Evolutionary conservation across 129 eudicot species (phyloP).

Genomic region (Solidago caesia): DNA sequence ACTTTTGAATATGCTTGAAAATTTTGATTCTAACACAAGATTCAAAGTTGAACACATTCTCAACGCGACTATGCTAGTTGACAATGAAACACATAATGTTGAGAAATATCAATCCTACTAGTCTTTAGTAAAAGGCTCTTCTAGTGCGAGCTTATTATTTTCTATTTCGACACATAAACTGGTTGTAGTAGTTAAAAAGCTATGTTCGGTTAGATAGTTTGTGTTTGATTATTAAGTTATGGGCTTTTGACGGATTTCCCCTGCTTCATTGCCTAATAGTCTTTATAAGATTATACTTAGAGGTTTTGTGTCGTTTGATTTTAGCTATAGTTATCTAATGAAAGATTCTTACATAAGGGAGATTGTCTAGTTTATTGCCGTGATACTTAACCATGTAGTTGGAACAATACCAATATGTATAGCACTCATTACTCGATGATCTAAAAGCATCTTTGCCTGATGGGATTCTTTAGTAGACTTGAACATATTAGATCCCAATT

Average conservation of each 20-base stretch:
- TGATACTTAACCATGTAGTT: neutral
- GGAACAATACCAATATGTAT: neutral
- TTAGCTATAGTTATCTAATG: slow-evolving; percentile 7
- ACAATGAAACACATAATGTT: neutral
- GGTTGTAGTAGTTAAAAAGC: neutral
- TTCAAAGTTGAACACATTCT: neutral
- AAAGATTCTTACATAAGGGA: slow-evolving; percentile 11
- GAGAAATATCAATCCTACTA: neutral
- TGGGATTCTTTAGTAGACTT: neutral
- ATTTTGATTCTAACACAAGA: neutral
- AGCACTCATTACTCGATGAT: neutral
- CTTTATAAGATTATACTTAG: neutral
- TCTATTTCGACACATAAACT: neutral
- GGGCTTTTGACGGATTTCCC: slow-evolving; percentile 4
- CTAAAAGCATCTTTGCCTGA: neutral
- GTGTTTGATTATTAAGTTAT: slow-evolving; percentile 10
- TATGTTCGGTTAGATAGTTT: neutral
- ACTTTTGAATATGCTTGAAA: neutral
- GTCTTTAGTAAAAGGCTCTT: slow-evolving; percentile 8
- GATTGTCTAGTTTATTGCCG: neutral
- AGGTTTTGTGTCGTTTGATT: slow-evolving; percentile 15
- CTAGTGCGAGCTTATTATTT: neutral
- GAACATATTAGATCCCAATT: neutral
- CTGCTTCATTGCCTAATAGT: neutral
- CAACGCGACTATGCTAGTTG: neutral